Evolutionary conservation across 352 stramenopile genomes (phyloP).

Genomic region (Phytophthora cactorum): DNA sequence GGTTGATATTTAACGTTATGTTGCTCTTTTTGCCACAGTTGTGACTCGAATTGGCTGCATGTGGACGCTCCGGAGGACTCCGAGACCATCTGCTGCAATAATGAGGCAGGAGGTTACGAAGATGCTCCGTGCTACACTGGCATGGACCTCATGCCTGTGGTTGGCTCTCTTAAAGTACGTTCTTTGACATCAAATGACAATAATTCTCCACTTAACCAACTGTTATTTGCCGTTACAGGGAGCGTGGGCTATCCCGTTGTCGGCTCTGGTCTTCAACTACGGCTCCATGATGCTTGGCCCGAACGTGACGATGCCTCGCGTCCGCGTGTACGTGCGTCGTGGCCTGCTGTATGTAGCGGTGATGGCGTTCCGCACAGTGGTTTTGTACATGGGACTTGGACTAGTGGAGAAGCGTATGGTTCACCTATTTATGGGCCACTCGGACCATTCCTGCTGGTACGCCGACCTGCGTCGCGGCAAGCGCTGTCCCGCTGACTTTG

Average conservation of each 20-base stretch:
- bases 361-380: conserved; percentile 70
- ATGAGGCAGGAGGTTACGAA: conserved; percentile 29
- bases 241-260: conserved; percentile 71
- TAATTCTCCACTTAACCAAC: not conserved
- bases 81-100: conserved; percentile 66
- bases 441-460: conserved; percentile 64
- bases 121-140: conserved; percentile 64
- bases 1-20: conserved; percentile 12
- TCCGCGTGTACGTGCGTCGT: conserved; percentile 64
- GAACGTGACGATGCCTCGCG: conserved; percentile 50
- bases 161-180: conserved; percentile 50
- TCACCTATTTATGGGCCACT: conserved; percentile 42
- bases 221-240: conserved; percentile 36
- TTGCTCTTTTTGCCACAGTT: conserved; percentile 41
- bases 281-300: conserved; percentile 64
- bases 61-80: conserved; percentile 35
- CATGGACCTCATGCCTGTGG: conserved; percentile 64
- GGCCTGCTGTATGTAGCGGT: conserved; percentile 60
- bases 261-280: conserved; percentile 73
- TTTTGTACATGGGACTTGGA: conserved; percentile 72
- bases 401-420: conserved; percentile 53
- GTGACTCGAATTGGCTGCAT: conserved; percentile 72
- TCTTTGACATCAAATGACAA: not conserved
- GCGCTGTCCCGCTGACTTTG: conserved; percentile 60
- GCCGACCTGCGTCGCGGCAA: conserved; percentile 55